Evolutionary conservation across 495 filamentous ascomycete genomes (phyloP), one percentile per base, ranked within the genome.

Genomic region (Cercophora samala): DNA sequence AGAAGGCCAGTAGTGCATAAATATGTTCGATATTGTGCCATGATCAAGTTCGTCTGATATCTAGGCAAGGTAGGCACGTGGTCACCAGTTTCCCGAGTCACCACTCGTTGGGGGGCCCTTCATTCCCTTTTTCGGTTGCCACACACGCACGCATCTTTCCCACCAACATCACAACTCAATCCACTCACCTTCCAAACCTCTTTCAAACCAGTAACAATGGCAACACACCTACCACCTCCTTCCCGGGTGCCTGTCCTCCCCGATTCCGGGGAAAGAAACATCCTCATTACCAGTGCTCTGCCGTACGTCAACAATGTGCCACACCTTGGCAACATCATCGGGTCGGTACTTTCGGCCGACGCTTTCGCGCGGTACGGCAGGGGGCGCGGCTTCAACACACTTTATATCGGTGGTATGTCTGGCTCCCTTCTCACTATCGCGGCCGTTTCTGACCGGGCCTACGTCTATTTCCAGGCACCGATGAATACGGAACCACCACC

Each of bases 271-370:
- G 77, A 83, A 66, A 70, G 72, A 53, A 83, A 80, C 70, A 68
- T 81, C 58, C 74, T 88, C n/a, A 80, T 88, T 56, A 89, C 82
- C 21, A 87, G 84, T 63, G 87, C 89, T 56, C 72, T 91, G 55
- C 90, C 91, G 46, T 97, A 96, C 75, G 91, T 96, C 58, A 97
- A 97, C 80, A 96, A 96, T 76, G 90, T 94, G 15, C 93, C 93
- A 61, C 93, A 96, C 79, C 82, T 96, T 72, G 93, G 93, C 60
- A 97, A 97, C 76, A 88, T 97, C 64, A 84, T 97, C 64, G 93
- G 93, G 17, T 59, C 37, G 19, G 29, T 59, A 15, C 85, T 97
- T 69, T 88, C 86, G 67, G 90, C 90, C 42, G 90, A 93, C 79
- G 69, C 61, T 53, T 96, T 92, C 73, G 81, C 75, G 9, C 68